These are phyloP conservation scores for Pseudopithomyces chartarum DNA, from an alignment of 2,329 filamentous ascomycete species.

Conservation along the genomic window DNA sequence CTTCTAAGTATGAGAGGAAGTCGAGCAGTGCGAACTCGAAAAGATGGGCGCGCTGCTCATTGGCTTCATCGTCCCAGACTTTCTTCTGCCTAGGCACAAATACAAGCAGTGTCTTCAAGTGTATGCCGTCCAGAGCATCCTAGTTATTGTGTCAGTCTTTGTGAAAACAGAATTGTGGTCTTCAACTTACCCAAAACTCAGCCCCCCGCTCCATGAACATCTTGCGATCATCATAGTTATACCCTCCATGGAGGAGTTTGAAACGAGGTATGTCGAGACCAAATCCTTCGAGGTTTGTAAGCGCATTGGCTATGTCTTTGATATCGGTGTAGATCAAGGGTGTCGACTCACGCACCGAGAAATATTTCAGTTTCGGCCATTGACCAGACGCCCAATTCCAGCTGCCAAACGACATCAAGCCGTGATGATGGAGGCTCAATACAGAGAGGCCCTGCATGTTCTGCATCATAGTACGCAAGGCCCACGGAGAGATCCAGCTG, in stretches of 20 bases:
- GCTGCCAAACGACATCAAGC: neutral
- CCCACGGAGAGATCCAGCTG: neutral
- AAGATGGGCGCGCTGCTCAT: neutral
- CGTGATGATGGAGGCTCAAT: neutral
- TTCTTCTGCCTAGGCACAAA: neutral
- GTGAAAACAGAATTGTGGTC: neutral
- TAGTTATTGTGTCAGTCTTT: neutral
- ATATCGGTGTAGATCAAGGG: neutral
- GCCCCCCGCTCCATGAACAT: neutral
- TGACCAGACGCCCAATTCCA: neutral
- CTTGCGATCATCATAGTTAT: neutral
- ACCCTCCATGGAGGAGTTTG: neutral
- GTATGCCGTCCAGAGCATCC: neutral
- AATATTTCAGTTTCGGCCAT: neutral
- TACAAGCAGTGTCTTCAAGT: neutral
- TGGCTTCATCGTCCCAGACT: neutral
- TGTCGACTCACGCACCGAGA: neutral
- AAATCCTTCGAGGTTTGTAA: neutral
- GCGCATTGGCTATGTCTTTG: neutral
- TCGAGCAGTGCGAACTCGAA: neutral
- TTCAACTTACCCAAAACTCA: neutral
- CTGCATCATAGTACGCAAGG: too few species aligned
- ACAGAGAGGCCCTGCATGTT: neutral
- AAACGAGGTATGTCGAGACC: neutral
- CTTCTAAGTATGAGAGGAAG: neutral